Conservation (phyloP, 1,284 basidiomycete species). For the Ceratobasidium sp. region DNA sequence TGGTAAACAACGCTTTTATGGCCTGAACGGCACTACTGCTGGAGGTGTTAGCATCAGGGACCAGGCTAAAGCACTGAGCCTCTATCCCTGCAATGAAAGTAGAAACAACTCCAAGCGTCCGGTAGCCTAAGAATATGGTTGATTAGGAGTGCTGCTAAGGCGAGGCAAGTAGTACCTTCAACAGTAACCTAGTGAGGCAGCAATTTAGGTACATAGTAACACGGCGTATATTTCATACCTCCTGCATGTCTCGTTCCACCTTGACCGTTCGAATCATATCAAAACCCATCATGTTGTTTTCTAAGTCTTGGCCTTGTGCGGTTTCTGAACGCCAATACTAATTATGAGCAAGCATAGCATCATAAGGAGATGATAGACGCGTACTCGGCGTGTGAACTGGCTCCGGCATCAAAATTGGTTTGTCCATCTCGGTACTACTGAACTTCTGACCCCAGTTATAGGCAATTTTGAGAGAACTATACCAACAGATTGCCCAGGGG, state of each 20-base stretch:
- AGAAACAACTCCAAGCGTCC: slow-evolving; percentile 24
- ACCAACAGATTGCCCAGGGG: no score
- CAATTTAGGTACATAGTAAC: not conserved
- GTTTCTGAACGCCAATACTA: no score
- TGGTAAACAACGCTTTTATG: slow-evolving; percentile 1
- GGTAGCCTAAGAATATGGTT: not conserved
- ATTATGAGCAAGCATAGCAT: no score
- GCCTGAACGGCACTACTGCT: not conserved
- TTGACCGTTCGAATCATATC: not conserved
- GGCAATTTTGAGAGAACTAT: no score
- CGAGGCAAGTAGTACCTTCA: not conserved
- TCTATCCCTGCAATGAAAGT: slow-evolving; percentile 32
- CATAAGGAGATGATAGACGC: no score
- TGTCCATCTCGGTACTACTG: no score
- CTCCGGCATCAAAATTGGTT: no score
- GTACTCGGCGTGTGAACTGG: no score
- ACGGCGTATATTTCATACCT: not conserved
- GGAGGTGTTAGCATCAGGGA: not conserved
- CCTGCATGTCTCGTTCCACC: slow-evolving; percentile 1
- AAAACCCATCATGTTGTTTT: not conserved
- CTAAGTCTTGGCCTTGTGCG: no score
- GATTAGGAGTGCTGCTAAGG: no score
- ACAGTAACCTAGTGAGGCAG: not conserved
- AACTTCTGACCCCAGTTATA: no score
- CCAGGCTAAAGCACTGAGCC: slow-evolving; percentile 21